Base-by-base conservation (phyloP, 345 rosid genomes). In the Populus davidiana region DNA sequence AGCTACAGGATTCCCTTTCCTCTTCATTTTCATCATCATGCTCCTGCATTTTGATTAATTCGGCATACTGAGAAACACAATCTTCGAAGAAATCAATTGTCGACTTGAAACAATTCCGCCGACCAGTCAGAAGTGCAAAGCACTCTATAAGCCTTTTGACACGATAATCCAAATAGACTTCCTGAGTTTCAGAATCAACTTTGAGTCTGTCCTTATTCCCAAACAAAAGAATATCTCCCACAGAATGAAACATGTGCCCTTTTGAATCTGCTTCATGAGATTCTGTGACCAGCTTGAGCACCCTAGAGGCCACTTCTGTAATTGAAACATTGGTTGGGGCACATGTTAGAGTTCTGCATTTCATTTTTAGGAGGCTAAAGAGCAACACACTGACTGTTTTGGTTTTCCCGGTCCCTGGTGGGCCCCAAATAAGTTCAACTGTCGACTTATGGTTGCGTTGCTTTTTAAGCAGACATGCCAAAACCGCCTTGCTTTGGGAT, bases 381-480 rank as follows among this genome's bases (percentile, higher is more conserved):
- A 87, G 83, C 69, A 89, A 31, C 39, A 67, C 20, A 12, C 87
- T 75, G 13, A 82, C 52, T 6, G 84, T 86, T 77, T 81, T 86
- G 8, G 92, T 89, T 76, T 89, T 89, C 50, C 92, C 92, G 6
- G 92, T 87, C 66, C 92, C 92, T 0, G 89, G 88, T 1, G 88
- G 89, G 8, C 92, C 92, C 90, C 89, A 86, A 44, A 89, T 77
- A 29, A 87, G 85, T 68, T 85, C 81, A 49, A 89, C 80, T 18
- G 67, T 14, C 5, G 79, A 67, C 80, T 61, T 75, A 73, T 87
- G 87, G 31, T 67, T 41, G 75, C 85, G 85, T 21, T 49, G 36
- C 21, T 69, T 23, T 73, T 68, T 80, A 41, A 8, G 7, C 59
- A 87, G 84, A 44, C 88, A 83, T 21, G 68, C 56, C 8, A 50